Evolutionary conservation across 2,329 filamentous ascomycete species (phyloP), one percentile per base, ranked within the genome.

Genomic region (Helicocarpus griseus): DNA sequence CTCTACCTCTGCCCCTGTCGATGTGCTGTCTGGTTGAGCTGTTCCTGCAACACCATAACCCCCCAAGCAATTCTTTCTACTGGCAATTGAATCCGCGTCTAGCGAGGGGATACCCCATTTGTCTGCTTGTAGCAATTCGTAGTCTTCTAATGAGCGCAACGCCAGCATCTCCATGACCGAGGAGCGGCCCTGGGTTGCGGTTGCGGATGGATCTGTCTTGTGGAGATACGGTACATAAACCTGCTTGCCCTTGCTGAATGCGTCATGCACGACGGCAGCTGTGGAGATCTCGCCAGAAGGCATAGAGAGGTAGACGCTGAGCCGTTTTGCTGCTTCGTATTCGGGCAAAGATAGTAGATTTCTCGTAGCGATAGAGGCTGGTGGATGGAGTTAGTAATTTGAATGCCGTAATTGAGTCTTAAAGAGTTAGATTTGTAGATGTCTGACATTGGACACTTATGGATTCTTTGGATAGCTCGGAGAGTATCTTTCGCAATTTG

Each of bases 121-220:
- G 69, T 98, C 93, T 38, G 78, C 77, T 62, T 82, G 71, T 54
- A 97, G 74, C 22, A 80, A 79, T 56, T 89, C 81, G 66, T 90
- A 95, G 66, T 98, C 93, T 26, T 79, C 71, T 48, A 88, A 67
- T 24, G 82, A 84, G 52, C 77, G 73, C 38, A 98, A 74, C 56
- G 82, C 82, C 21, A 98, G 81, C 93, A 98, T 97, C 63, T 96
- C 89, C 93, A 98, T 98, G 50, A 93, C 78, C 14, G 87, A 87
- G 4, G 63, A 72, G 5, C 81, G 79, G 51, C 73, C 72, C 26
- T 66, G 66, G 5, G 64, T 57, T 22, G 58, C 56, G 13, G 65
- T 60, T 14, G 62, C 59, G 41, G 59, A 49, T 41, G 55, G 45
- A 29, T 57, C 57, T n/a, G 52, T 70, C 74, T 77, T 82, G 70